Conservation (phyloP, 257 asterid species). For the Capsicum baccatum region DNA sequence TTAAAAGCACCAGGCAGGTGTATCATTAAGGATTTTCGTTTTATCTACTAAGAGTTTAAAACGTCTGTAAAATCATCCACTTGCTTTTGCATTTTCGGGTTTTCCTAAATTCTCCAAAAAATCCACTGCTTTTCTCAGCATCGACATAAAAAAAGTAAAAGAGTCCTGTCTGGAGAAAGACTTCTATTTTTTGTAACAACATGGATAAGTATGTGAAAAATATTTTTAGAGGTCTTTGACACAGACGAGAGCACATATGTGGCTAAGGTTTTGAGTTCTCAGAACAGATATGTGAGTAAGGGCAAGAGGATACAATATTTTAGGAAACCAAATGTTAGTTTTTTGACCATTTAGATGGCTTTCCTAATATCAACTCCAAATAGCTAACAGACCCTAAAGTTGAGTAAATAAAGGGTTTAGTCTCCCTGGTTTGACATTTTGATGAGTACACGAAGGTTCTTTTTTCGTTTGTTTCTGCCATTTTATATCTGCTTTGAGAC, state of each 20-base stretch:
- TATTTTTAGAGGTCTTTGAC: not conserved
- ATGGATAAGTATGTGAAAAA: not conserved
- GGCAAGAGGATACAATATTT: not conserved
- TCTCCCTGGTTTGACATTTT: not conserved
- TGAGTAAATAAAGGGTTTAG: not conserved
- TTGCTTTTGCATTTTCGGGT: not conserved
- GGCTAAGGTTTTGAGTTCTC: conserved; percentile 19
- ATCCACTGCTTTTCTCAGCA: conserved; percentile 6
- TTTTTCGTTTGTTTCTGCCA: not conserved
- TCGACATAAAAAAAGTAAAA: not conserved
- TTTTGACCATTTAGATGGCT: not conserved
- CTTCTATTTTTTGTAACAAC: not conserved
- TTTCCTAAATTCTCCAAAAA: not conserved
- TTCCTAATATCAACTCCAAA: not conserved
- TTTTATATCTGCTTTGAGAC: not conserved
- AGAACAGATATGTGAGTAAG: not conserved
- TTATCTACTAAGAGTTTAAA: not conserved
- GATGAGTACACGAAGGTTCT: not conserved
- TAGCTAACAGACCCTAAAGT: not conserved
- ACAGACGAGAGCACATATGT: not conserved
- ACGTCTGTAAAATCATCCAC: not conserved
- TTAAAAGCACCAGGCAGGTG: not conserved
- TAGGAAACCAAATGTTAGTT: not conserved
- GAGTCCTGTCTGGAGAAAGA: not conserved
- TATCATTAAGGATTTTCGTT: conserved; percentile 16